phyloP scores from a whole-genome alignment of 257 asterid species.

The Solanum dulcamara region DNA sequence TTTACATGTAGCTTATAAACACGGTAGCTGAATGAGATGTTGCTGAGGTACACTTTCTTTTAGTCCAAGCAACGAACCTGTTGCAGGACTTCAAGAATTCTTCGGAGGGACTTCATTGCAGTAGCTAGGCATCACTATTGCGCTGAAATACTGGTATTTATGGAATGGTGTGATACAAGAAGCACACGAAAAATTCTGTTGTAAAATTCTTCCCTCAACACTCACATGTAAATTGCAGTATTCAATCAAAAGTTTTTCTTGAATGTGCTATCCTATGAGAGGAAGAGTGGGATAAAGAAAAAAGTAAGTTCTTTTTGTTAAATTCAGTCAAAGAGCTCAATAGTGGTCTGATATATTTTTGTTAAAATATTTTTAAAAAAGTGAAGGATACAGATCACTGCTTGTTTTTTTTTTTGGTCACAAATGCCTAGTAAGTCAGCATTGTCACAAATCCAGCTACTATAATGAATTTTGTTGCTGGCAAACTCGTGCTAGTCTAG shows the following conservation, averaged over 20 bases:
- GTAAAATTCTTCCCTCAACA: constrained; percentile 8
- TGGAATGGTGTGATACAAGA: constrained; percentile 5
- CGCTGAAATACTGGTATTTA: not conserved
- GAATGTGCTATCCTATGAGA: not conserved
- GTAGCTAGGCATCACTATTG: not conserved
- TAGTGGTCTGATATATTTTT: not conserved
- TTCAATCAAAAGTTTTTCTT: constrained; percentile 15
- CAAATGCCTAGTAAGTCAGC: not conserved
- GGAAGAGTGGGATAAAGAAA: not conserved
- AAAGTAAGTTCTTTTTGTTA: not conserved
- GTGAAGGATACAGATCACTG: not conserved
- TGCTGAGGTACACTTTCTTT: not conserved
- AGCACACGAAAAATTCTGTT: constrained; percentile 13
- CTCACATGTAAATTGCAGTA: constrained; percentile 39
- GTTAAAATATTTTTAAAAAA: not conserved
- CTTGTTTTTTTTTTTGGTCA: not conserved
- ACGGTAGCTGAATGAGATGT: not conserved
- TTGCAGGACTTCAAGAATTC: constrained; percentile 1
- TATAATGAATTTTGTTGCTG: not conserved
- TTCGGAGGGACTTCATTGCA: not conserved
- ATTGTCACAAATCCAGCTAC: no score
- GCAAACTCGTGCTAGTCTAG: not conserved
- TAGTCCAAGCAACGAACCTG: not conserved
- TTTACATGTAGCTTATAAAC: not conserved
- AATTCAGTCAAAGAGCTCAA: not conserved